Evolutionary conservation across 75 land plant species (phyloP), one percentile per base, ranked within the genome.

Genomic region (Sequoia sempervirens): DNA sequence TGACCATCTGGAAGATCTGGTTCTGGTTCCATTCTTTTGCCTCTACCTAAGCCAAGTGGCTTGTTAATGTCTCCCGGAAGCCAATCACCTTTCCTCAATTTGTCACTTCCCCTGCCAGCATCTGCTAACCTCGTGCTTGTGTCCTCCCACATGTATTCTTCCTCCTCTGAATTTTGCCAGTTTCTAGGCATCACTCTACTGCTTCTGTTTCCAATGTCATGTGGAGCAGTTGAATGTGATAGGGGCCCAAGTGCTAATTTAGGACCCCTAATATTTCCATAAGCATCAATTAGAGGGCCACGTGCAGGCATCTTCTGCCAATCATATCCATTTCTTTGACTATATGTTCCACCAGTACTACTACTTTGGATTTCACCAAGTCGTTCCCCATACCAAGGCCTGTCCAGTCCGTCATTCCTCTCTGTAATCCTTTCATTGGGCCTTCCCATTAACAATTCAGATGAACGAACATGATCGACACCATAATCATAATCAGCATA

Each of bases 161-260:
- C 99, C 81, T 97, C 99, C 80, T 95, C 99, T 80, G 92, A 89
- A 66, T 93, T 95, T 80, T 93, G 92, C 99, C 99, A 97, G 85
- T 80, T 93, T 34, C 84, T 89, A 76, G 85, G 82, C 70, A 86
- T 54, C 17, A 52, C 88, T 69, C 83, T 75, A 45, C 83, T 87
- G 81, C 76, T 86, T 43, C 84, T 85, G 47, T 36, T 84, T 70
- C 80, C 46, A 80, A 45, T 43, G 13, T 56, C 87, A 2, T 83
- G 69, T 17, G 83, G 70, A 28, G 75, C 80, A 0, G 75, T 61
- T 34, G 75, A 41, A 47, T 69, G 85, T 36, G 72, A 80, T 45
- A 83, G 89, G 14, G 64, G 32, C 68, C 80, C 85, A 83, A 85
- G 53, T 58, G 75, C 81, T 79, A 87, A 84, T 73, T 88, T 85